Base-by-base conservation (phyloP, 2,329 filamentous ascomycete genomes). In the Triangularia verruculosa region DNA sequence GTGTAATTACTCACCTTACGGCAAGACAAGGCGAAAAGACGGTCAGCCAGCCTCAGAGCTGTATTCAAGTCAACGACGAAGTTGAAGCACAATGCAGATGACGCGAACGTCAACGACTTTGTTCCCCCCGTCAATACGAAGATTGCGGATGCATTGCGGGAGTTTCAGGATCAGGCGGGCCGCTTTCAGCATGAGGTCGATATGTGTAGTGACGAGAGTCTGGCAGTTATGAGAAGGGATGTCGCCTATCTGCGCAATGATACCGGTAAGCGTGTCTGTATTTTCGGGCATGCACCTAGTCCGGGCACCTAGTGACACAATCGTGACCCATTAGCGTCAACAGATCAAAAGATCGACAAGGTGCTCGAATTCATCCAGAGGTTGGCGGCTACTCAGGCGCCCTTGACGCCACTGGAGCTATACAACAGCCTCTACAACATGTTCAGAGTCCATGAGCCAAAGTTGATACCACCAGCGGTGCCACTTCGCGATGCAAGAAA, bases 151-250 rank as follows among this genome's bases (percentile, higher is more conserved):
- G 57, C 63, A 13, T 24, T 67, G n/a, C n/a, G n/a, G 15, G 55
- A 61, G 9, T 55, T 67, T 15, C 51, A 67, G 24, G 28, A 7
- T 0, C 53, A 61, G 25, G 61, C 65, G 12, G 53, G 63, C 2
- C 32, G 39, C 5, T 67, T 67, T 51, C 63, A 67, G 24, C 56
- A 55, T 25, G 54, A 65, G 17, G 65, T 65, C 15, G 58, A 63
- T 12, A 32, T 67, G 0, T 67, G 65, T 34, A 56, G 4, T n/a
- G 43, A 59, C 20, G 63, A 65, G 51, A 61, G 63, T 30, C 32
- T 67, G 13, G 63, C 61, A 7, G 30, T 56, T 15, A 54, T 65
- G 58, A 67, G 27, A 20, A 55, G 24, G 52, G n/a, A 2, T n/a
- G 27, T 28, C 9, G 27, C 4, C 9, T 4, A 28, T 28, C 9